Percentiles rank a stretch among this genome's conserved stretches.
These are phyloP conservation scores for Suhomyces atakaporum DNA, from an alignment of 1,139 yeast genomes.

Conservation along the genomic window DNA sequence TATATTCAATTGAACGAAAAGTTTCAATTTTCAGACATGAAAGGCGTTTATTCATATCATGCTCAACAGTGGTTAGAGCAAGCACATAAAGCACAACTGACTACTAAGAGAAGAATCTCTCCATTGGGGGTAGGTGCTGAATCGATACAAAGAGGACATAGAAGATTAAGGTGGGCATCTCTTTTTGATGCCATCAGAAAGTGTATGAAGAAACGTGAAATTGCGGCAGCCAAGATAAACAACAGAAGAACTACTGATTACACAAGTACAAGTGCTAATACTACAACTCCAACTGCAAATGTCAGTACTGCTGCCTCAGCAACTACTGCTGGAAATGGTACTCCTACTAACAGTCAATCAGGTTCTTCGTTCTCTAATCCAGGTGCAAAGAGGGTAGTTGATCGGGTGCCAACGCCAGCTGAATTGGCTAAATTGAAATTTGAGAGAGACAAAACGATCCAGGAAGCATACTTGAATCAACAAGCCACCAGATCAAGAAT, in stretches of 20 bases:
- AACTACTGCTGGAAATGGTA: no score
- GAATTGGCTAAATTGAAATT: slow-evolving; percentile 78
- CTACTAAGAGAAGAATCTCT: slow-evolving; percentile 82
- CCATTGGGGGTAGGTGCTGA: slow-evolving; percentile 92
- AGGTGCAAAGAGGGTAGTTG: slow-evolving; percentile 26
- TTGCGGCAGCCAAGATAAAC: slow-evolving; percentile 37
- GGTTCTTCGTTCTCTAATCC: slow-evolving; percentile 5
- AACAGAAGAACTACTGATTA: slow-evolving; percentile 31
- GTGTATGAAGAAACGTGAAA: slow-evolving; percentile 84
- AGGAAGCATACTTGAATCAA: slow-evolving; percentile 66
- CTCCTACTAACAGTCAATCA: background rate
- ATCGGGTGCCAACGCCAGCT: slow-evolving; percentile 69
- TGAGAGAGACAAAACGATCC: slow-evolving; percentile 83
- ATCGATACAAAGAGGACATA: slow-evolving; percentile 89
- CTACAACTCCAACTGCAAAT: slow-evolving; percentile 14
- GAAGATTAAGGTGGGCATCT: slow-evolving; percentile 90
- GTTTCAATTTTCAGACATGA: slow-evolving; percentile 81
- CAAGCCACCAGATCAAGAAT: slow-evolving; percentile 42
- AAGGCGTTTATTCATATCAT: slow-evolving; percentile 78
- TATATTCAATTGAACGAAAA: slow-evolving; percentile 90
- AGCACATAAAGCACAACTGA: slow-evolving; percentile 84
- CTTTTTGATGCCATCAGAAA: slow-evolving; percentile 96
- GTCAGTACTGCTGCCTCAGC: slow-evolving; percentile 8
- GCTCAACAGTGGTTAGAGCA: slow-evolving; percentile 94
- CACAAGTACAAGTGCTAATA: slow-evolving; percentile 54